Evolutionary conservation across 2,329 filamentous ascomycete species (phyloP), one percentile per base, ranked within the genome.

Genomic region (Exophiala mesophila): DNA sequence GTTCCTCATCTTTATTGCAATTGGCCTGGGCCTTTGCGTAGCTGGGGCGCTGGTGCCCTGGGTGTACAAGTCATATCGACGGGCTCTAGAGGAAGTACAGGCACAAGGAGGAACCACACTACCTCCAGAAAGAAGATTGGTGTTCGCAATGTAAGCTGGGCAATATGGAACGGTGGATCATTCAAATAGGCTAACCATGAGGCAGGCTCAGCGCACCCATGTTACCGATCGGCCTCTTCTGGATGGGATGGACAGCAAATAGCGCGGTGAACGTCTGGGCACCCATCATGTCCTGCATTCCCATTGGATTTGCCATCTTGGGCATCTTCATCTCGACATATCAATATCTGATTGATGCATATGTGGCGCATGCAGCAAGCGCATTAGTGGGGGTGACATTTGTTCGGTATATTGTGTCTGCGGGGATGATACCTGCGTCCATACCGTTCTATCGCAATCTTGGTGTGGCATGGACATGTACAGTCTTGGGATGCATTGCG

Each of bases 321-420:
- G 66, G 65, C 30, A 60, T 76, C 4, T 76, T 74, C 55, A 69
- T 75, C 44, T 66, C 63, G 33, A 67, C 62, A 33, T 76, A 76
- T 42, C 68, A 74, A 60, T 80, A 79, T 52, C 71, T 80, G 36
- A 77, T 79, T 44, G 75, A 79, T 50, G 65, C 64, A 5, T 80
- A 78, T 52, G 71, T 71, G 21, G 64, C 65, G 5, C 75, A 75
- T 49, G 67, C 73, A 0, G 74, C 72, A 2, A 67, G 61, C 2
- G 72, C 71, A 0, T 56, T 75, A 19, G 67, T 68, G 0, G 59
- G 66, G 26, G 59, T 70, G 33, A 69, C 68, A 0, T 57, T 71
- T 8, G 63, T 63, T 3, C 59, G 70, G 3, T 70, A 70, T 39
- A 51, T 61, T 16, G 57, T 58, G 5, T 60, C 63, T 1, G 66